These are phyloP conservation scores for Eucalyptus marginata DNA, from an alignment of 345 rosid genomes.

Conservation along the genomic window DNA sequence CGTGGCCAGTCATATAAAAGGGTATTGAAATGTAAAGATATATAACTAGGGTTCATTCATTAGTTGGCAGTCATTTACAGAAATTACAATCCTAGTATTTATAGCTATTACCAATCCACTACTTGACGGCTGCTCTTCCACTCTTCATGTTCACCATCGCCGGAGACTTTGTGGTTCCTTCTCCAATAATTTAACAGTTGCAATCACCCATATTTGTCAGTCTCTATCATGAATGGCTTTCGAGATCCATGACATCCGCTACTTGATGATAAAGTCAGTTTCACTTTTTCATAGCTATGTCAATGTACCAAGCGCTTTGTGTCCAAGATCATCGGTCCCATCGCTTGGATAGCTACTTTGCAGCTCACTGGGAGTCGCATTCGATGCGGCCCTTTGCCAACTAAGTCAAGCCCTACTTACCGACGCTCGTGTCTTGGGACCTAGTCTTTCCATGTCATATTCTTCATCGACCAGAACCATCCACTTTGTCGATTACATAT, in stretches of 20 bases:
- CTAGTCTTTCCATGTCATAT: not conserved
- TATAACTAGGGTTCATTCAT: too few relatives aligned
- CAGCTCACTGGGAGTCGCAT: too few relatives aligned
- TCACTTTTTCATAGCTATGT: not conserved
- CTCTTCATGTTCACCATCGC: not conserved
- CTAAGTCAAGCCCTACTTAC: not conserved
- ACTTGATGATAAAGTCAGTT: not conserved
- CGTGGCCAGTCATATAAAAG: too few relatives aligned
- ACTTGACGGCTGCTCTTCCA: not conserved
- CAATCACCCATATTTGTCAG: not conserved
- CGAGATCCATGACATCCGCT: not conserved
- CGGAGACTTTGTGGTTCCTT: not conserved
- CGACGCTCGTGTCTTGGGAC: not conserved
- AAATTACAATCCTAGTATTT: too few relatives aligned
- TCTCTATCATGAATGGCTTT: not conserved
- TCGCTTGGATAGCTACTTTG: too few relatives aligned
- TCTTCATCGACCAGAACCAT: not conserved
- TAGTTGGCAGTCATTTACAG: too few relatives aligned
- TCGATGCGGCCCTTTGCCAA: not conserved
- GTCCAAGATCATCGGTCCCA: too few relatives aligned
- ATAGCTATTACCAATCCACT: too few relatives aligned
- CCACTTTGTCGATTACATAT: not conserved
- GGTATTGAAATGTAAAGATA: too few relatives aligned
- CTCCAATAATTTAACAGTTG: not conserved
- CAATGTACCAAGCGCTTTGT: not conserved